Percentiles rank a stretch among this genome's conserved stretches.
Evolutionary conservation across 768 basidiomycete genomes (phyloP).

Genomic region (Galerina sulciceps): DNA sequence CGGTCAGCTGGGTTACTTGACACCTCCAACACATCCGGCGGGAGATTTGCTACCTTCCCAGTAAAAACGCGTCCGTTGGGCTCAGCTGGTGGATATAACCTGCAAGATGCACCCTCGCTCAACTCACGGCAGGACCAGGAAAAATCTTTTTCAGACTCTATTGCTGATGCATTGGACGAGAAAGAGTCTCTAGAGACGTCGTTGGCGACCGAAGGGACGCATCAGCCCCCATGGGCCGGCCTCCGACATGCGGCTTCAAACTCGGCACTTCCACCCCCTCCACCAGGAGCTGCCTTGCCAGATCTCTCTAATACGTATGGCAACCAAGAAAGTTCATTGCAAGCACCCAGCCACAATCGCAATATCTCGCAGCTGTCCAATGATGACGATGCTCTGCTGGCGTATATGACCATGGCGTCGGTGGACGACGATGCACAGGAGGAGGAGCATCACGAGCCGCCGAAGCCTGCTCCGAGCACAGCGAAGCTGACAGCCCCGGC

Average conservation of each 20-base stretch:
- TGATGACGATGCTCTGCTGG: conserved; percentile 38
- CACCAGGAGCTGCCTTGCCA: conserved; percentile 25
- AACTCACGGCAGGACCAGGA: conserved; percentile 22
- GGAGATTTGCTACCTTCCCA: conserved; percentile 73
- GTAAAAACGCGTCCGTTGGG: conserved; percentile 40
- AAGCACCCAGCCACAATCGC: conserved; percentile 8
- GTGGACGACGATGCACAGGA: conserved; percentile 24
- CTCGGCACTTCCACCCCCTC: conserved; percentile 12
- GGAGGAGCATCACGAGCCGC: conserved; percentile 10
- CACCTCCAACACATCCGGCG: conserved; percentile 33
- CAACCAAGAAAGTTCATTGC: conserved; percentile 8
- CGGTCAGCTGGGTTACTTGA: conserved; percentile 26
- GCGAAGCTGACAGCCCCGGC: background rate
- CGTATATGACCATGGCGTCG: conserved; percentile 38
- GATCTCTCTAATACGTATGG: conserved; percentile 20
- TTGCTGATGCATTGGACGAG: conserved; percentile 36
- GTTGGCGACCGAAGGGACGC: conserved; percentile 10
- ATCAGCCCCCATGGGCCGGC: conserved; percentile 11
- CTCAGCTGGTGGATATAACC: conserved; percentile 20
- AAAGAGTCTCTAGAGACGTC: conserved; percentile 10
- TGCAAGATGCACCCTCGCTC: conserved; percentile 32
- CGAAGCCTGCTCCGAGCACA: background rate
- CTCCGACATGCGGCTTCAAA: conserved; percentile 3
- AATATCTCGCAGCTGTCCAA: conserved; percentile 23
- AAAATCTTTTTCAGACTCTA: conserved; percentile 40